Evolutionary conservation across 2,329 filamentous ascomycete species (phyloP).

Genomic region (Didymella sp.): DNA sequence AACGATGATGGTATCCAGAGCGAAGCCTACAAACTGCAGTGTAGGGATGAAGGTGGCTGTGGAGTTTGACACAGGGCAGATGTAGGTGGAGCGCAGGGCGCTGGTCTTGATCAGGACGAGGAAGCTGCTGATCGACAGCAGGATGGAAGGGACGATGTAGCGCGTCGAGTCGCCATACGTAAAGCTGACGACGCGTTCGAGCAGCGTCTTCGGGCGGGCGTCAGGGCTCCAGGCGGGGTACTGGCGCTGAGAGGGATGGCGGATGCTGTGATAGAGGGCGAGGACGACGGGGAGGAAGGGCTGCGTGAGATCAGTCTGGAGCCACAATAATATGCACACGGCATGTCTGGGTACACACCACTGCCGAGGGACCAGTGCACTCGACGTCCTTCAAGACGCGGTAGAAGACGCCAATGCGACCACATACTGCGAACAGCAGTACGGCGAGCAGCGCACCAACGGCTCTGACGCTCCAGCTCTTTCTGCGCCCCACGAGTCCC

Average conservation of each 20-base stretch:
- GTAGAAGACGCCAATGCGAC: conserved; percentile 42
- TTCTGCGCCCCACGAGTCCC: conserved; percentile 23
- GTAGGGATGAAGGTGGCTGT: conserved; percentile 36
- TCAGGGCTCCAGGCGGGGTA: conserved; percentile 41
- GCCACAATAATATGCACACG: no score
- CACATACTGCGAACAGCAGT: conserved; percentile 41
- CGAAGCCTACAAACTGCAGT: conserved; percentile 40
- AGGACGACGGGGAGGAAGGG: conserved; percentile 44
- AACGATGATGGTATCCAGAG: conserved; percentile 38
- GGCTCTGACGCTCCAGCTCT: conserved; percentile 28
- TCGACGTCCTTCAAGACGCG: conserved; percentile 41
- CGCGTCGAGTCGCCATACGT: conserved; percentile 39
- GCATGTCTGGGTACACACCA: conserved; percentile 23
- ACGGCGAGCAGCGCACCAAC: conserved; percentile 36
- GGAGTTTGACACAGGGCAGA: conserved; percentile 39
- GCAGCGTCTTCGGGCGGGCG: conserved; percentile 28
- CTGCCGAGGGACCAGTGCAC: conserved; percentile 40
- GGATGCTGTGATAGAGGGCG: conserved; percentile 42
- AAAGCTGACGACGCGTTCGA: conserved; percentile 39
- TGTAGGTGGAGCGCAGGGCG: conserved; percentile 41
- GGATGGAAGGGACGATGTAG: conserved; percentile 41
- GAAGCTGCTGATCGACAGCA: conserved; percentile 44
- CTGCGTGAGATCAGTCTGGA: conserved; percentile 29
- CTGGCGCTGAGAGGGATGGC: conserved; percentile 34
- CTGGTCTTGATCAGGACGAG: conserved; percentile 40